A percentile compares a stretch with the other conserved stretches of the same genome.
Evolutionary conservation across 345 rosid species (phyloP).

Genomic region (Arabidopsis thaliana): TAIR10.1 NC_003071.7:9732501-9733000

Average conservation of each 20-base stretch:
- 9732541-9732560: slow-evolving; percentile 24
- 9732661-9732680: slow-evolving; percentile 57
- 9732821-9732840: slow-evolving; percentile 77
- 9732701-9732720: slow-evolving; percentile 61
- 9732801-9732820: slow-evolving; percentile 69
- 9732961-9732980: not conserved
- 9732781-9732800: slow-evolving; percentile 69
- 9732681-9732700: slow-evolving; percentile 63
- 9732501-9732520: slow-evolving; percentile 30
- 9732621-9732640: slow-evolving; percentile 49
- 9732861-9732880: slow-evolving; percentile 92
- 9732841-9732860: slow-evolving; percentile 83
- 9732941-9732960: slow-evolving; percentile 48
- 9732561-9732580: not conserved
- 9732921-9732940: slow-evolving; percentile 28
- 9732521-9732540: slow-evolving; percentile 4
- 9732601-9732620: slow-evolving; percentile 18
- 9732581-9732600: not conserved
- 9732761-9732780: slow-evolving; percentile 60
- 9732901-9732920: slow-evolving; percentile 53
- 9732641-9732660: slow-evolving; percentile 60
- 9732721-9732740: slow-evolving; percentile 56
- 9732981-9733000: slow-evolving; percentile 4
- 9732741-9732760: slow-evolving; percentile 48
- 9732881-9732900: slow-evolving; percentile 78